Conservation (phyloP, 2,329 filamentous ascomycete genomes). For the Acrodontium crateriforme region DNA sequence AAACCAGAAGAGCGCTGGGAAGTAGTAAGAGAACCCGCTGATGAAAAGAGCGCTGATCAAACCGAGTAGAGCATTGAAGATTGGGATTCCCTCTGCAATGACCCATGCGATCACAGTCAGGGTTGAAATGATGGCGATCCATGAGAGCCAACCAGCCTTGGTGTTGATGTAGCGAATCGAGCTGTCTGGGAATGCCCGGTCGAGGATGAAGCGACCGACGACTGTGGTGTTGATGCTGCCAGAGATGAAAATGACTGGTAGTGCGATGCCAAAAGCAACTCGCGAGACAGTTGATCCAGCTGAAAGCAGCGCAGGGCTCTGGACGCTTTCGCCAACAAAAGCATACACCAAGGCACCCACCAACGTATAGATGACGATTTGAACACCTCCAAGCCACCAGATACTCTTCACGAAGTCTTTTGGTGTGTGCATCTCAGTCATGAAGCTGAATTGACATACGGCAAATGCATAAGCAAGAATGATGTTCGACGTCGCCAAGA, state of each 20-base stretch:
- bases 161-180: constrained; percentile 43
- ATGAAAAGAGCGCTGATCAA: constrained; percentile 48
- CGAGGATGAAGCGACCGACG: constrained; percentile 51
- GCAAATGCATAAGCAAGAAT: constrained; percentile 52
- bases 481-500: constrained; percentile 53
- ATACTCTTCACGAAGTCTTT: constrained; percentile 49
- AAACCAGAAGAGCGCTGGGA: constrained; percentile 26
- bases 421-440: constrained; percentile 49
- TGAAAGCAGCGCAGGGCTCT: constrained; percentile 51
- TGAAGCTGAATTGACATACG: constrained; percentile 54
- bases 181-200: constrained; percentile 47
- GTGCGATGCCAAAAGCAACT: constrained; percentile 55
- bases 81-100: constrained; percentile 55
- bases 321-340: constrained; percentile 47
- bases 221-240: constrained; percentile 59
- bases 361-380: constrained; percentile 48
- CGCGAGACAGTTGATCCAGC: constrained; percentile 42
- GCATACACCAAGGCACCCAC: constrained; percentile 54
- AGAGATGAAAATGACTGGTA: constrained; percentile 57
- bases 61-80: constrained; percentile 53
- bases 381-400: constrained; percentile 43
- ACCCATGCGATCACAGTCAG: constrained; percentile 52
- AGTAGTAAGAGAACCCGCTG: constrained; percentile 46
- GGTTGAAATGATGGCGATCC: constrained; percentile 42
- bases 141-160: constrained; percentile 38